Base-by-base conservation (phyloP, 2,329 filamentous ascomycete genomes). In the Sporothrix protearum region DNA sequence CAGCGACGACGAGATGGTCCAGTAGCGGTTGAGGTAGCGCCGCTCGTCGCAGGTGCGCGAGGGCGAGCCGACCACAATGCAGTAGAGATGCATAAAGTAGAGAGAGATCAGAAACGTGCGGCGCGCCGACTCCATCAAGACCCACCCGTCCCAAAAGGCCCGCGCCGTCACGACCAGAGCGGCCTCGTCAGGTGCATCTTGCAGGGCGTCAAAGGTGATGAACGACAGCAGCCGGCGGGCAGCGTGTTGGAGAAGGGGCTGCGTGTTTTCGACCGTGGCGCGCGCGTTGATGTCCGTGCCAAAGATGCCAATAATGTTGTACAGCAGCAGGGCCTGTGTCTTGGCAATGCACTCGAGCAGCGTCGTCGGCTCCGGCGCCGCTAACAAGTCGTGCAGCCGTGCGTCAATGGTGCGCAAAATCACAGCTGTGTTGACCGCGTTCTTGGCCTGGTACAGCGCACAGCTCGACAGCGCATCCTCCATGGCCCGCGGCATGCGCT, bases 391-490 rank as follows among this genome's bases (percentile, higher is more conserved):
- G 57, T 80, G 77, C 5, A 82, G 80, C 28, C 82, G 82, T 28
- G 79, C 77, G 19, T 83, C 81, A 71, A 88, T 83, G 59, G 82
- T 82, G 1, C 82, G 81, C 25, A 84, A 78, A n/a, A 89, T 82
- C 30, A 86, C 77, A 10, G 80, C 79, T 0, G 81, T 77, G 74
- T 88, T 89, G 22, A 76, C 75, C 0, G 80, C 73, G 63, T 84
- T 88, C 73, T 83, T 86, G 10, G 83, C 79, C 57, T 84, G 78
- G 74, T 86, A 86, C 0, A 89, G 77, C 0, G 85, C 85, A 75
- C 86, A 88, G 33, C 83, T 82, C 3, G 85, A 82, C 72, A 85
- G 80, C 0, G 84, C 85, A 73, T 88, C 86, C 80, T 87, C 83
- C 75, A 88, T 82, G 0, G 77, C 80, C 39, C 78, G 78, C 0